These are phyloP conservation scores for Penicillium malachiteum DNA, from an alignment of 495 filamentous ascomycete species.

Conservation along the genomic window DNA sequence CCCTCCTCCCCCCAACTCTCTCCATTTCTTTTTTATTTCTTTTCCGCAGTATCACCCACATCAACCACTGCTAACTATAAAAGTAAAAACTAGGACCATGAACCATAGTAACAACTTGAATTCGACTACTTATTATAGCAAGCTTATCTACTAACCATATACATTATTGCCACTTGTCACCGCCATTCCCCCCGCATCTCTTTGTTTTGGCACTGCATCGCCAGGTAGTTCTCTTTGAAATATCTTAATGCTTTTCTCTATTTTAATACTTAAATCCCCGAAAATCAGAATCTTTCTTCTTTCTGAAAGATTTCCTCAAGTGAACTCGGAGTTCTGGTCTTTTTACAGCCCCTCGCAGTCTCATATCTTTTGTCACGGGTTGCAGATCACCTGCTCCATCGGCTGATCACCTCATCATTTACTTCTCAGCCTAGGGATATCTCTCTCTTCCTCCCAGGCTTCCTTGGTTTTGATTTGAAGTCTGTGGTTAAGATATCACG, in stretches of 20 bases:
- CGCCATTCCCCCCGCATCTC: conserved; percentile 13
- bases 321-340: neutral
- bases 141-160: too few species aligned
- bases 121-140: too few species aligned
- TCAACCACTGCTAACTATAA: too few species aligned
- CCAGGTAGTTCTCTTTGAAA: conserved; percentile 2
- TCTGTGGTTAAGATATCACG: neutral
- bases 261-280: neutral
- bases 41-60: too few species aligned
- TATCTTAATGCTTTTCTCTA: neutral
- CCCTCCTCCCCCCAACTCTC: too few species aligned
- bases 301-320: neutral
- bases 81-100: too few species aligned
- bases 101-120: too few species aligned
- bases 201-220: conserved; percentile 9
- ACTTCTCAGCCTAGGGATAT: neutral
- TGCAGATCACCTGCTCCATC: conserved; percentile 28
- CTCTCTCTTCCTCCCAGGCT: neutral
- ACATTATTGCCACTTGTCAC: conserved; percentile 10
- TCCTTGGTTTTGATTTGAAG: conserved; percentile 2
- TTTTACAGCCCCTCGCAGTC: conserved; percentile 3
- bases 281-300: conserved; percentile 3
- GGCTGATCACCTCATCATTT: conserved; percentile 30
- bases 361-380: conserved; percentile 19
- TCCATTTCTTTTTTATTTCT: too few species aligned